Conservation (phyloP, 441 rosid genomes). For the Eruca vesicaria region DNA sequence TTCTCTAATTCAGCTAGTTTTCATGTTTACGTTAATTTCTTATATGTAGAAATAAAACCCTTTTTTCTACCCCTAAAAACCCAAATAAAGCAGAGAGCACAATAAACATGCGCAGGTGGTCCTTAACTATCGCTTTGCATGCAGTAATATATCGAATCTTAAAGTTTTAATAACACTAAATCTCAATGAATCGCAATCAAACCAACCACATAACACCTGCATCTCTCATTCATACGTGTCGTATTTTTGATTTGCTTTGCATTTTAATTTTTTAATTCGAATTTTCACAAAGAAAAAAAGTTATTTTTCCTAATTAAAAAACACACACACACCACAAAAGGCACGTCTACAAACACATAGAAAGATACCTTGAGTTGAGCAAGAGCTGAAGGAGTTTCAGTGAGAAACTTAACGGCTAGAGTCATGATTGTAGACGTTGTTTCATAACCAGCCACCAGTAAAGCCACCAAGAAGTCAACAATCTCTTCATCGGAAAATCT, state of each 20-base stretch:
- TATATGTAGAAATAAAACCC: slow-evolving; percentile 9
- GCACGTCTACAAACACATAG: neutral
- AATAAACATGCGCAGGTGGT: slow-evolving; percentile 31
- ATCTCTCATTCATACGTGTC: slow-evolving; percentile 22
- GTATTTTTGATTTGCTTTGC: neutral
- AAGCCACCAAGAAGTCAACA: slow-evolving; percentile 83
- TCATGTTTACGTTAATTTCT: neutral
- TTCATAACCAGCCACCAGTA: slow-evolving; percentile 94
- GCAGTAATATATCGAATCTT: slow-evolving; percentile 27
- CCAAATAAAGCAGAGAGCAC: slow-evolving; percentile 19
- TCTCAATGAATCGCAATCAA: slow-evolving; percentile 24
- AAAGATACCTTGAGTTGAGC: slow-evolving; percentile 75
- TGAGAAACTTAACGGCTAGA: slow-evolving; percentile 90
- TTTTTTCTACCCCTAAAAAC: slow-evolving; percentile 4
- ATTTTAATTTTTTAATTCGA: neutral
- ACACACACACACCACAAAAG: too few relatives aligned
- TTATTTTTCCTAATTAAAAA: neutral
- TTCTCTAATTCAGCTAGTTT: neutral
- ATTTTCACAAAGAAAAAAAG: neutral
- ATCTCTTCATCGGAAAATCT: slow-evolving; percentile 82
- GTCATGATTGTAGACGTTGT: slow-evolving; percentile 96
- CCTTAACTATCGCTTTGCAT: slow-evolving; percentile 21
- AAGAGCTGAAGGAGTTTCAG: slow-evolving; percentile 89
- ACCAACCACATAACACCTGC: slow-evolving; percentile 34
- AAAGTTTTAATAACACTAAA: slow-evolving; percentile 15